Evolutionary conservation across 164 flowering plant genomes (phyloP), one percentile per base, ranked within the genome.

Genomic region (Aristolochia californica): DNA sequence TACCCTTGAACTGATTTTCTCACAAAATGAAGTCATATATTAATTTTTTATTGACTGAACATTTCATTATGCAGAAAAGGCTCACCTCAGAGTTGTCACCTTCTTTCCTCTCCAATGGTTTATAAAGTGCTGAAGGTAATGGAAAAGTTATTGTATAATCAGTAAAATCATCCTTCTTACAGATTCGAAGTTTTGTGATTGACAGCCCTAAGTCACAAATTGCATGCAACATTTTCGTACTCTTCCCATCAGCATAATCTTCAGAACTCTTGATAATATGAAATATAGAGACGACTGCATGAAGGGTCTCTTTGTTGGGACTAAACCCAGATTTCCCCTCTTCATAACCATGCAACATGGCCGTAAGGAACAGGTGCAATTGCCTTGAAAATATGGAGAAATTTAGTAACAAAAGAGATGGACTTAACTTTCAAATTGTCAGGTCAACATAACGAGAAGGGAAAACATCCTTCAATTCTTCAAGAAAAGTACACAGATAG

Each of bases 201-300:
- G 84, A 70, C 61, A 89, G 59, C 17, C 93, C 97, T 71, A 89
- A 84, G 64, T 93, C 97, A 76, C 85, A 83, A 4, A 89, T 77
- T 24, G 88, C 96, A 74, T 85, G 77, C 17, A 85, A 83, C 48
- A 80, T 83, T 88, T 83, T 84, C 53, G 99, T 74, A 68, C 84
- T 87, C 54, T 62, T 63, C 50, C 70, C 62, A 59, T 87, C 95
- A 50, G 76, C 75, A 20, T 68, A 54, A 75, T 93, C 99, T 67
- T 82, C 90, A 14, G 91, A 81, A 45, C 50, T 38, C 70, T 80
- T 82, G 70, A 89, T 89, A 65, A 75, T 72, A 27, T 63, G 73
- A 56, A 89, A 75, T 58, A 89, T 78, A 30, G 91, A 85, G 43
- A 68, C 26, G 20, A 84, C 59, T 1, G 76, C 56, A 43, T 72